A percentile compares a stretch with the other conserved stretches of the same genome.
These are phyloP conservation scores for Phytophthora cactorum DNA, from an alignment of 352 stramenopile genomes.

Conservation along the genomic window DNA sequence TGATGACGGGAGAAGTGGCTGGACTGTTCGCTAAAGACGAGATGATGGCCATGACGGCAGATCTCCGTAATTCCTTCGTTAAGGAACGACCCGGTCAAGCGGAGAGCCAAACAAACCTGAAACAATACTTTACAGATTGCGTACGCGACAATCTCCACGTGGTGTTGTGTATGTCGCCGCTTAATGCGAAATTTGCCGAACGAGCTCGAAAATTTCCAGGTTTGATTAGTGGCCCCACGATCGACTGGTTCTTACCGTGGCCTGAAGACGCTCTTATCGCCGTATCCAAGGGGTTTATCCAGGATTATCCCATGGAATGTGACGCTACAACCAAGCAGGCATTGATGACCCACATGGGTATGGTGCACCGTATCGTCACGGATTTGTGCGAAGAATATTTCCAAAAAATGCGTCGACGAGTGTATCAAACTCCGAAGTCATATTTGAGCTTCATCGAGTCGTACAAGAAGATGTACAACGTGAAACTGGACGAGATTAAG, in stretches of 20 bases:
- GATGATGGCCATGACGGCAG: constrained; percentile 98
- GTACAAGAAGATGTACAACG: constrained; percentile 97
- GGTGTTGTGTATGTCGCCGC: constrained; percentile 99
- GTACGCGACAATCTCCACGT: constrained; percentile 98
- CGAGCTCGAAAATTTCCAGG: constrained; percentile 97
- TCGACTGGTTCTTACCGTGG: constrained; percentile 99
- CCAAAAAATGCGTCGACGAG: constrained; percentile 96
- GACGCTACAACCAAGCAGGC: constrained; percentile 83
- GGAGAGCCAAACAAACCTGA: constrained; percentile 96
- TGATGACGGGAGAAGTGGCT: constrained; percentile 99
- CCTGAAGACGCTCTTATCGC: constrained; percentile 97
- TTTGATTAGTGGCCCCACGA: constrained; percentile 97
- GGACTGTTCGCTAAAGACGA: constrained; percentile 99
- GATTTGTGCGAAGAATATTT: constrained; percentile 99
- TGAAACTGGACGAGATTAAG: constrained; percentile 95
- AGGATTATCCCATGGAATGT: constrained; percentile 96
- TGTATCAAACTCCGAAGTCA: constrained; percentile 99
- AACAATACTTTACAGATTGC: constrained; percentile 98
- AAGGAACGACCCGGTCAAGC: constrained; percentile 95
- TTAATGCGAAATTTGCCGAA: constrained; percentile 98
- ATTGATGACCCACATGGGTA: constrained; percentile 98
- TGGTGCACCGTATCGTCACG: constrained; percentile 97
- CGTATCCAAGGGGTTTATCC: constrained; percentile 97
- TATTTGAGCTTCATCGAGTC: constrained; percentile 98
- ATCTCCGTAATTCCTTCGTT: constrained; percentile 95